These are phyloP conservation scores for Suillus ampliporus DNA, from an alignment of 768 basidiomycete species.

Conservation along the genomic window DNA sequence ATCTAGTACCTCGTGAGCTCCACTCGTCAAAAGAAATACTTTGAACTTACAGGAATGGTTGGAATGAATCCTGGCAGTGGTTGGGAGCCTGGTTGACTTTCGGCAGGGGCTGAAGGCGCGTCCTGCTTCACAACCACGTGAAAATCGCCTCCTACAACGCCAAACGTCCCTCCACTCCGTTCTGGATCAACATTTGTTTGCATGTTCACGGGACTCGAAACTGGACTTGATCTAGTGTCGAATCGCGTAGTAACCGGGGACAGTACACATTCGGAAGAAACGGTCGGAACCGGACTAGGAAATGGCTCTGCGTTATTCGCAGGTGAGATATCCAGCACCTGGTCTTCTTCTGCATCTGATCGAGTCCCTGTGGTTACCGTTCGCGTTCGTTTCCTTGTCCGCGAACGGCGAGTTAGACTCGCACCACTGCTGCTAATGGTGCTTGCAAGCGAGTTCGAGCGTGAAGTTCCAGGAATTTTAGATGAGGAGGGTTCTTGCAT, in stretches of 20 bases:
- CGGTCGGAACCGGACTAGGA: conserved; percentile 14
- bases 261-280: conserved; percentile 17
- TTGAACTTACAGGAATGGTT: conserved; percentile 3
- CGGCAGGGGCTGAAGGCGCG: conserved; percentile 11
- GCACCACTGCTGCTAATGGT: conserved; percentile 54
- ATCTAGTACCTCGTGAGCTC: conserved; percentile 29
- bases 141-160: conserved; percentile 23
- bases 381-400: conserved; percentile 56
- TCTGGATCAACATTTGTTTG: conserved; percentile 19
- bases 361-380: conserved; percentile 47
- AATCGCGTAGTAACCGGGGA: conserved; percentile 18
- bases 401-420: conserved; percentile 55
- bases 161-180: conserved; percentile 32
- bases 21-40: neutral
- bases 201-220: conserved; percentile 16
- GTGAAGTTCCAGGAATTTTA: conserved; percentile 36
- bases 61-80: neutral
- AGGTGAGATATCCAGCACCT: conserved; percentile 36
- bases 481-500: conserved; percentile 39
- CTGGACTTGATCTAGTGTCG: conserved; percentile 19
- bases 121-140: conserved; percentile 20
- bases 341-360: conserved; percentile 27
- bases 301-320: conserved; percentile 23
- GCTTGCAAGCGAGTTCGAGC: conserved; percentile 40
- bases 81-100: conserved; percentile 17